phyloP scores from a whole-genome alignment of 108 stramenopile species.

The Nannochloropsis oceanica region DNA sequence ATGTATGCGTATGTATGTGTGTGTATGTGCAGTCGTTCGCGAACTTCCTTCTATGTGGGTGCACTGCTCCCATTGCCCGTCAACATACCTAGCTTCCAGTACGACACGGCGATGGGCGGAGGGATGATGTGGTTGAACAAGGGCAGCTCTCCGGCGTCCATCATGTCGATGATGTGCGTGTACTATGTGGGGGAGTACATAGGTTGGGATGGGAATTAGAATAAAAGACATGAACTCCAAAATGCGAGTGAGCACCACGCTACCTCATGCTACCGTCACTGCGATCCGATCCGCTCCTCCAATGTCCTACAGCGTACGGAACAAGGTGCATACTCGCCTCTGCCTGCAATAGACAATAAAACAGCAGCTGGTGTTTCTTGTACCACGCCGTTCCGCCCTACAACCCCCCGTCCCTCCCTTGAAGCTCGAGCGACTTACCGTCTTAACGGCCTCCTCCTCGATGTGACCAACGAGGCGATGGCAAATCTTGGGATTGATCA shows the following conservation, averaged over 20 bases:
- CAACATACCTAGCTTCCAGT: constrained; percentile 50
- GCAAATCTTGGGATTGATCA: constrained; percentile 66
- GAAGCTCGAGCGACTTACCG: constrained; percentile 2
- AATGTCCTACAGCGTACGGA: too few relatives aligned
- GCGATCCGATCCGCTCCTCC: too few relatives aligned
- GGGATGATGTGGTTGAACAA: constrained; percentile 55
- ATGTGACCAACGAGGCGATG: constrained; percentile 95
- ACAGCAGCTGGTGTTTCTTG: background rate
- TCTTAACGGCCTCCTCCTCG: constrained; percentile 73
- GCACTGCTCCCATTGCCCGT: background rate
- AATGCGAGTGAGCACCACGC: too few relatives aligned
- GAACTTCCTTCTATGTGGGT: too few relatives aligned
- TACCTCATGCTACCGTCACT: too few relatives aligned
- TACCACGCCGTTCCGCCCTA: background rate
- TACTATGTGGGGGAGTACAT: constrained; percentile 18
- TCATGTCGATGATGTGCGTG: constrained; percentile 71
- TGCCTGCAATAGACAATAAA: background rate
- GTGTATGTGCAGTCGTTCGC: too few relatives aligned
- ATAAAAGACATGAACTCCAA: too few relatives aligned
- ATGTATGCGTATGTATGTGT: too few relatives aligned
- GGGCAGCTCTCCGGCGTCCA: constrained; percentile 44
- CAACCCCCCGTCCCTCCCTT: background rate
- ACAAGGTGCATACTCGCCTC: constrained; percentile 23
- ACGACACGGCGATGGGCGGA: constrained; percentile 37
- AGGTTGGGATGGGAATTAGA: too few relatives aligned